A percentile compares a stretch with the other conserved stretches of the same genome.
Conservation (phyloP, 768 basidiomycete species). For the Tricholoma matsutake region DNA sequence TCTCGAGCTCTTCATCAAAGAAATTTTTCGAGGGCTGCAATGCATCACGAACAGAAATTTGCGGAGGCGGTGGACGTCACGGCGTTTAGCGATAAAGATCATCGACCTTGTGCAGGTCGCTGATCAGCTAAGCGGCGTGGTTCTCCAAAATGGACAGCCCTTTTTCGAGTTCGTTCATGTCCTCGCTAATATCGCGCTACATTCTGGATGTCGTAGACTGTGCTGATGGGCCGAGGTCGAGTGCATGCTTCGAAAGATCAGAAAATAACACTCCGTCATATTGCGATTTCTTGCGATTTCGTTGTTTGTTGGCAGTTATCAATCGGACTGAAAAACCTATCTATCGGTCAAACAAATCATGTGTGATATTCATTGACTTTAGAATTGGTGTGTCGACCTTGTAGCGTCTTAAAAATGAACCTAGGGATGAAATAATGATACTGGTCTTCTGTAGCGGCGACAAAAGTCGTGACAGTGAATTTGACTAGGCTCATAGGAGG, state of each 20-base stretch:
- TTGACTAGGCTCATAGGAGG: not conserved
- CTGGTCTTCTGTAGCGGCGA: too few species aligned
- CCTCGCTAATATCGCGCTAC: conserved; percentile 14
- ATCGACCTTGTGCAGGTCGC: conserved; percentile 9
- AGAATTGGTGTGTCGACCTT: too few species aligned
- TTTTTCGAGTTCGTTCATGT: conserved; percentile 24
- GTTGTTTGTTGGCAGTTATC: not conserved
- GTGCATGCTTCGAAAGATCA: conserved; percentile 10
- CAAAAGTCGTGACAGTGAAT: not conserved
- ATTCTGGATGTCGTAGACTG: conserved; percentile 18
- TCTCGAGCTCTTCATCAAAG: conserved; percentile 20
- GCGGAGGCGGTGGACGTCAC: conserved; percentile 17
- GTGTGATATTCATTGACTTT: too few species aligned
- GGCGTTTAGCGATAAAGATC: conserved; percentile 14
- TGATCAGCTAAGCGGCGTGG: conserved; percentile 14
- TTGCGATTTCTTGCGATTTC: not conserved
- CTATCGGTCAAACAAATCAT: too few species aligned
- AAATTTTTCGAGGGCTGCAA: conserved; percentile 19
- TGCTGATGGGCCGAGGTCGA: conserved; percentile 12
- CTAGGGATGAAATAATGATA: not conserved
- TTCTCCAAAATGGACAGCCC: conserved; percentile 25
- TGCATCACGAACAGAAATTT: conserved; percentile 32
- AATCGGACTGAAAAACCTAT: not conserved
- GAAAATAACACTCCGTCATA: conserved; percentile 16
- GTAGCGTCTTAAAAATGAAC: not conserved